Percentiles rank a stretch among this genome's conserved stretches.
Evolutionary conservation across 805 yeast genomes (phyloP).

Genomic region (Pichia scutulata): DNA sequence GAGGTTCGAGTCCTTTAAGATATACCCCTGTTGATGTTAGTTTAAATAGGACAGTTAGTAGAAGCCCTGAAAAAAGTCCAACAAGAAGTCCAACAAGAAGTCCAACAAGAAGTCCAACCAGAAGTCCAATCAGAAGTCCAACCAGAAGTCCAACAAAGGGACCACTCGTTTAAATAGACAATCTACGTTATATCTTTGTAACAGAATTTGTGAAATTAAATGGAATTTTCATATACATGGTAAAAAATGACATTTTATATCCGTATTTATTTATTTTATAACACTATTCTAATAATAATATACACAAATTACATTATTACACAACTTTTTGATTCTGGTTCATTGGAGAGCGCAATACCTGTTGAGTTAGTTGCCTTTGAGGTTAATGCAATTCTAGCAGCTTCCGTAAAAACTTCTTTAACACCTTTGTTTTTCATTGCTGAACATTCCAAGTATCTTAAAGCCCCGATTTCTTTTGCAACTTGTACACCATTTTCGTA

Average conservation of each 20-base stretch:
- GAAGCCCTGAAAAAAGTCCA: constrained; percentile 3
- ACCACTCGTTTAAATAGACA: not conserved
- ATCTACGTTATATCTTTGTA: not conserved
- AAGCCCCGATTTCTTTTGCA: constrained; percentile 89
- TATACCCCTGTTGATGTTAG: not conserved
- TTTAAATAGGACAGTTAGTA: not conserved
- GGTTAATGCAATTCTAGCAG: constrained; percentile 91
- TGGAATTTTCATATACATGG: not conserved
- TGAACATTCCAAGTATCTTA: constrained; percentile 91
- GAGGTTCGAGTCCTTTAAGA: constrained; percentile 9
- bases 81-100: constrained; percentile 1
- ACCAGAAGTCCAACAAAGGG: not conserved
- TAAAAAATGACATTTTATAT: not conserved
- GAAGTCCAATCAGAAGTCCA: not conserved
- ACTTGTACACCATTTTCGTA: constrained; percentile 92
- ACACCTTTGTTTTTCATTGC: constrained; percentile 96
- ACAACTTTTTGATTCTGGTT: not conserved
- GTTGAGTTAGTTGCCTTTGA: constrained; percentile 24
- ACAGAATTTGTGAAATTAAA: not conserved
- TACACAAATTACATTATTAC: not conserved
- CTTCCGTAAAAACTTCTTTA: constrained; percentile 98
- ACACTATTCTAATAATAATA: not conserved
- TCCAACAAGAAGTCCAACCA: constrained; percentile 7
- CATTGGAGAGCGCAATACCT: constrained; percentile 29
- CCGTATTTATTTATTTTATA: not conserved